Base-by-base conservation (phyloP, 2,329 filamentous ascomycete genomes). In the Xylaria multiplex region DNA sequence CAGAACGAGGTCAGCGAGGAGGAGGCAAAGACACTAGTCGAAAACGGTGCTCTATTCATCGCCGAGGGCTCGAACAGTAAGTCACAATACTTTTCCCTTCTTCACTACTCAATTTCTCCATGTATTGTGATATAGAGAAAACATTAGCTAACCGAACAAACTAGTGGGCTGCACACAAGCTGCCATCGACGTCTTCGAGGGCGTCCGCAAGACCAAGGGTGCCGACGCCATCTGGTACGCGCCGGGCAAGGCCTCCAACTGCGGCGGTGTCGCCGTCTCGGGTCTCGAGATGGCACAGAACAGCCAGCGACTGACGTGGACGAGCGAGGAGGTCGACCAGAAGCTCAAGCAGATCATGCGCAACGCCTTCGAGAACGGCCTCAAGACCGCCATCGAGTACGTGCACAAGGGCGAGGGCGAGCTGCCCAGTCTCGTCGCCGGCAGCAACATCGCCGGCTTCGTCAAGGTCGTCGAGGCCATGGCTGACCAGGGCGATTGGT, bases 251-350 rank as follows among this genome's bases (percentile, higher is more conserved):
- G 96, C 96, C 37, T 93, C 95, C 83, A 98, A 98, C 85, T 93
- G 93, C 73, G 96, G 96, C 80, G 96, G 96, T 86, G 96, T 98
- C 64, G 96, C 96, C 64, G 96, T 99, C 46, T 97, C 93, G 2
- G 96, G 96, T 74, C 89, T 99, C 50, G 96, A 99, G 87, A 99
- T 99, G 96, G 94, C 95, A 7, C 96, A 99, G 88, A 98, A 99
- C 88, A 95, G 91, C 71, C 83, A 80, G 81, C 91, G 95, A 67
- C 85, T 97, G 71, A 87, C 83, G 77, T 99, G 96, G 96, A 92
- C 92, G 32, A 77, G 85, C 53, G 92, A 97, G 85, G 91, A 97
- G 84, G 96, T 98, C 71, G 95, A 98, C 82, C 83, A 86, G 73
- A 93, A 93, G 83, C 90, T 99, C 77, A 93, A 96, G 87, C 85